These are phyloP conservation scores for Hanseniaspora vineae DNA, from an alignment of 805 yeast genomes.

Conservation along the genomic window DNA sequence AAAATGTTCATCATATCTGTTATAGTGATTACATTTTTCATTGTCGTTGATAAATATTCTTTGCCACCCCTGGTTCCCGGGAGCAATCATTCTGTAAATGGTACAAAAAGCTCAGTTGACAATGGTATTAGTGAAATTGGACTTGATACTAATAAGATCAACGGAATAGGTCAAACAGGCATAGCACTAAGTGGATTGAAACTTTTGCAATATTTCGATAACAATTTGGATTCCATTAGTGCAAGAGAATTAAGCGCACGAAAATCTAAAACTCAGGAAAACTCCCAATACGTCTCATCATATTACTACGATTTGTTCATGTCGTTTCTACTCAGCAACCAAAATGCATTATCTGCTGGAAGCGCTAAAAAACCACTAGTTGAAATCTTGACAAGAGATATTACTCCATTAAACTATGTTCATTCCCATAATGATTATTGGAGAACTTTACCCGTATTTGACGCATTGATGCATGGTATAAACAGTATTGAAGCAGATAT, in stretches of 20 bases:
- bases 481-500: constrained; percentile 56
- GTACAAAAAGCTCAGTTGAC: too few relatives aligned
- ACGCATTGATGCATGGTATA: constrained; percentile 40
- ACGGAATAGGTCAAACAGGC: not conserved
- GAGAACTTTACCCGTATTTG: constrained; percentile 43
- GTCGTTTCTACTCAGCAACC: not conserved
- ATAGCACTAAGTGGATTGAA: not conserved
- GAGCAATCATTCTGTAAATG: too few relatives aligned
- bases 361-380: constrained; percentile 5
- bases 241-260: not conserved
- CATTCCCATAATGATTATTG: constrained; percentile 67
- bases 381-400: constrained; percentile 16
- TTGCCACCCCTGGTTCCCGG: not conserved
- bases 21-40: not conserved
- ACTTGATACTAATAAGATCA: not conserved
- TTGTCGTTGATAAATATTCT: not conserved
- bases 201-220: not conserved
- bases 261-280: too few relatives aligned
- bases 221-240: not conserved
- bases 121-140: not conserved
- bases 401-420: constrained; percentile 18
- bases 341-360: not conserved
- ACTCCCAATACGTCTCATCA: not conserved
- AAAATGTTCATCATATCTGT: not conserved
- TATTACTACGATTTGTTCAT: not conserved